Base-by-base conservation (phyloP, 2,329 filamentous ascomycete genomes). In the Xylariaceae sp. region DNA sequence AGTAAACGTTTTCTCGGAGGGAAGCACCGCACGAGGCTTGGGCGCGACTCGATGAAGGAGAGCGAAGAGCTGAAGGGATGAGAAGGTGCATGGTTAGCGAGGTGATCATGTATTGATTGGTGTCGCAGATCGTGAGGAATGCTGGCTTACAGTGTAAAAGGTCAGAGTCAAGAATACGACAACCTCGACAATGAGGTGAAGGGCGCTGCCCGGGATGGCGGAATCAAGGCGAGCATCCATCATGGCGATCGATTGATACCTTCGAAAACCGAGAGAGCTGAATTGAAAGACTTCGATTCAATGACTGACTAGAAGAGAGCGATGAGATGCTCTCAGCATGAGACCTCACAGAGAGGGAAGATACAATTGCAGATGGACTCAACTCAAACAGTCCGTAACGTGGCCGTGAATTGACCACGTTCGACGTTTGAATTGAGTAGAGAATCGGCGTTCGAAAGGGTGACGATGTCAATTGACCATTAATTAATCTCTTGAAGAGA, bases 1-100 rank as follows among this genome's bases (percentile, higher is more conserved):
- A 53, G 85, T 82, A 78, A 93, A 99, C 44, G 82, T 86, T 77
- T 94, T 96, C 73, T 99, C 94, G 37, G 90, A 90, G 3, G 83
- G 80, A 39, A 86, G 79, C 1, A 90, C 83, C 23, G 80, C 77
- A 58, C 94, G 89, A 8, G 94, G 94, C 54, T 86, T 85, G 13
- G 92, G 92, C 7, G 92, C 92, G 72, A 95, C 80, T 60, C 91
- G 73, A 71, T 85, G 86, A 53, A 97, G 82, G 61, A 87, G 75
- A 55, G 84, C 69, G 70, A 89, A 92, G 68, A 87, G 72, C 86
- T 88, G 45, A 23, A 6, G 1, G 23, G 48, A 17, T 15, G 30
- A 18, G 53, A 39, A 11, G 17, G 48, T 51, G 7, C 23, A 15
- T 34, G 8, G 55, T 64, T 64, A 65, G 62, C 53, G 5, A n/a